A percentile compares a stretch with the other conserved stretches of the same genome.
Evolutionary conservation across 2,329 filamentous ascomycete species (phyloP).

Genomic region (Atkinsonella hypoxylon): DNA sequence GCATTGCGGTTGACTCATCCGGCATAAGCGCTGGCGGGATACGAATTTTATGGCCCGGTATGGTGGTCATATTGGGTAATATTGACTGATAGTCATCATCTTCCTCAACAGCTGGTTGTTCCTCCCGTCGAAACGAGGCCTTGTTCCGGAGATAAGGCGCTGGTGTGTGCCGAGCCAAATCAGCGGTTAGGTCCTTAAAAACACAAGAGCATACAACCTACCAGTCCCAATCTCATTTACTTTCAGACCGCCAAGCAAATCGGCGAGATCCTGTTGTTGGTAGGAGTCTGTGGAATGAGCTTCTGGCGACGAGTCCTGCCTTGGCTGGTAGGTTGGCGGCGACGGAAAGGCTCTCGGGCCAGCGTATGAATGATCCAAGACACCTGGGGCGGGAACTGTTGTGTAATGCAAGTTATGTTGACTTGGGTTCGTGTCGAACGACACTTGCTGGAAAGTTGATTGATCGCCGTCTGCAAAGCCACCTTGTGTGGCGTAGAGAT

Average conservation of each 20-base stretch:
- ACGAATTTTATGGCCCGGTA: constrained; percentile 65
- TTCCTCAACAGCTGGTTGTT: constrained; percentile 55
- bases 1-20: constrained; percentile 64
- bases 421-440: constrained; percentile 32
- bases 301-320: constrained; percentile 27
- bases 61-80: constrained; percentile 55
- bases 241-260: constrained; percentile 74
- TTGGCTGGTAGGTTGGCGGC: constrained; percentile 28
- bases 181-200: neutral
- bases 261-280: constrained; percentile 59
- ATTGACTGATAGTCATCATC: constrained; percentile 61
- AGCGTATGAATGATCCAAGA: constrained; percentile 40
- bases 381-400: constrained; percentile 35
- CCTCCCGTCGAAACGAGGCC: constrained; percentile 35
- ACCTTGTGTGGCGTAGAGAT: constrained; percentile 37
- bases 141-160: constrained; percentile 75
- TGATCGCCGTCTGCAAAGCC: constrained; percentile 34
- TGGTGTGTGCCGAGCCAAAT: constrained; percentile 18
- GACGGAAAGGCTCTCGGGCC: constrained; percentile 40
- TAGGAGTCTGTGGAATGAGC: constrained; percentile 52
- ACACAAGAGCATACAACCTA: constrained; percentile 28
- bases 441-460: constrained; percentile 33
- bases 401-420: constrained; percentile 42
- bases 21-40: constrained; percentile 94
- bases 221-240: constrained; percentile 80